A percentile compares a stretch with the other conserved stretches of the same genome.
phyloP scores from a whole-genome alignment of 495 filamentous ascomycete species.

The Aspergillus saccharolyticus region DNA sequence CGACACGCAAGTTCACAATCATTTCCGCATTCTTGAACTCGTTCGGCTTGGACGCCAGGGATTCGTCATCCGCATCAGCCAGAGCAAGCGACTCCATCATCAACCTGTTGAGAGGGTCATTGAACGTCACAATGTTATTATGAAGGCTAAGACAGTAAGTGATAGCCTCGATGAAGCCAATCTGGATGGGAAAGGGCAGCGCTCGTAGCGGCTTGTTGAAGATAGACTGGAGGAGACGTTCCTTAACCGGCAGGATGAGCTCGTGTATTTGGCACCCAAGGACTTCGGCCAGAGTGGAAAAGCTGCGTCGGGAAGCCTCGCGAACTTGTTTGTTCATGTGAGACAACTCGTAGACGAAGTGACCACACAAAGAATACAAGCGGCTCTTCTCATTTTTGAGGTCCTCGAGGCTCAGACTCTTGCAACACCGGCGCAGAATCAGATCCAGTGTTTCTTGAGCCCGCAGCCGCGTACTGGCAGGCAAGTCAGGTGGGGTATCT shows the following conservation, averaged over 20 bases:
- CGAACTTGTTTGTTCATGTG: conserved; percentile 95
- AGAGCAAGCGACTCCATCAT: conserved; percentile 88
- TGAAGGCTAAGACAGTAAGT: conserved; percentile 86
- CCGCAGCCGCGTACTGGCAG: conserved; percentile 74
- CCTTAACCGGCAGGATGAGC: conserved; percentile 79
- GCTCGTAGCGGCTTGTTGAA: conserved; percentile 93
- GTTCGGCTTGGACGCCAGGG: conserved; percentile 71
- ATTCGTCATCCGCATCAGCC: conserved; percentile 90
- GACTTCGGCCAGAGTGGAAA: conserved; percentile 74
- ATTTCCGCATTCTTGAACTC: conserved; percentile 88
- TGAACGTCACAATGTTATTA: conserved; percentile 79
- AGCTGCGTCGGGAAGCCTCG: conserved; percentile 71
- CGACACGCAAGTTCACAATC: conserved; percentile 87
- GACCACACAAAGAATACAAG: conserved; percentile 68
- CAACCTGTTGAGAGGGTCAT: conserved; percentile 82
- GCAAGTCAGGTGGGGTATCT: conserved; percentile 88
- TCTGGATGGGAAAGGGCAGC: conserved; percentile 85
- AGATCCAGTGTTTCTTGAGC: conserved; percentile 78
- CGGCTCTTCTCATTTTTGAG: conserved; percentile 60
- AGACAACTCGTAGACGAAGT: conserved; percentile 79
- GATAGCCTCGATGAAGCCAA: conserved; percentile 96
- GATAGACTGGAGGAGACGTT: conserved; percentile 77
- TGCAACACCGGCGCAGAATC: conserved; percentile 69
- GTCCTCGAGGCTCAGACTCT: conserved; percentile 69
- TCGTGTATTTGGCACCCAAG: conserved; percentile 75